Percentiles rank a stretch among this genome's conserved stretches.
Evolutionary conservation across 208 protist genomes (phyloP).

Genomic region (Endotrypanum monterogeii): DNA sequence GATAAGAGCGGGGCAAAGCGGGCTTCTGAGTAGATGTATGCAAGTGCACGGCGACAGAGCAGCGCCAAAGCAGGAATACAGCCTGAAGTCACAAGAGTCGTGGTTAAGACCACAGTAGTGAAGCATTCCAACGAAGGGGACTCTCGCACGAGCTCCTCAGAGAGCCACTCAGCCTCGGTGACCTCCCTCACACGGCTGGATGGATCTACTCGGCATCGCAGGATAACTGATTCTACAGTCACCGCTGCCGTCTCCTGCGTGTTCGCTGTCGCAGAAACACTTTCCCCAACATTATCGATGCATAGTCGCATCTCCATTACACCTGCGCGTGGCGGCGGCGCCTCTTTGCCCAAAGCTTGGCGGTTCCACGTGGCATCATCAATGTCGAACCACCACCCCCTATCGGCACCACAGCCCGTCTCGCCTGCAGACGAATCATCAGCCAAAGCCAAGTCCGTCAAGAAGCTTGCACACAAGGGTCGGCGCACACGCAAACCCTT

Average conservation of each 20-base stretch:
- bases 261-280: not conserved
- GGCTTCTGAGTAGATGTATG: slow-evolving; percentile 6
- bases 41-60: slow-evolving; percentile 26
- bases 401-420: not conserved
- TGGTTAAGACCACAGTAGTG: not conserved
- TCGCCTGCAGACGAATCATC: not conserved
- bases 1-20: not conserved
- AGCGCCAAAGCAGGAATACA: slow-evolving; percentile 16
- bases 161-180: not conserved
- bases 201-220: slow-evolving; percentile 24
- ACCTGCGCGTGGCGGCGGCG: slow-evolving; percentile 12
- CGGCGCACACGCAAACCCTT: not conserved
- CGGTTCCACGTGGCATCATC: slow-evolving; percentile 17
- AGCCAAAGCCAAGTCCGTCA: not conserved
- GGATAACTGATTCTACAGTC: not conserved
- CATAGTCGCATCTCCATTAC: slow-evolving; percentile 16
- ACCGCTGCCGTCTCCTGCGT: not conserved
- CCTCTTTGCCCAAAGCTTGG: slow-evolving; percentile 21
- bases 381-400: slow-evolving; percentile 15
- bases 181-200: not conserved
- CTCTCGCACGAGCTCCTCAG: not conserved
- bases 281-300: not conserved
- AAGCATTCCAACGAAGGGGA: not conserved
- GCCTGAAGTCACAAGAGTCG: not conserved
- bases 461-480: not conserved